These are phyloP conservation scores for Kockovaella imperatae DNA, from an alignment of 768 basidiomycete species.

Conservation along the genomic window DNA sequence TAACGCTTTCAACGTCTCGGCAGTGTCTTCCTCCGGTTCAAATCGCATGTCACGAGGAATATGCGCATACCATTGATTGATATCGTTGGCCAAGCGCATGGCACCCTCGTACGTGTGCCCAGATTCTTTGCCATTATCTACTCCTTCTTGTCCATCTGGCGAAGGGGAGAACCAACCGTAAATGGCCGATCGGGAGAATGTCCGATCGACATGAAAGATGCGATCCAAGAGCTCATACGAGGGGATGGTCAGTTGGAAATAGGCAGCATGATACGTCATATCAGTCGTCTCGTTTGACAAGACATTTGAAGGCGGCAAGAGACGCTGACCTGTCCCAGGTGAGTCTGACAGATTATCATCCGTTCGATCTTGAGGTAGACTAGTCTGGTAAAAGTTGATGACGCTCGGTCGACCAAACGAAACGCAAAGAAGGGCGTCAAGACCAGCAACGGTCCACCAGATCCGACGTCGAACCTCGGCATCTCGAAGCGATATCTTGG, in stretches of 20 bases:
- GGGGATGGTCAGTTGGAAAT: conserved; percentile 42
- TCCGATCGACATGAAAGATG: conserved; percentile 35
- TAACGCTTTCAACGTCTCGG: conserved; percentile 15
- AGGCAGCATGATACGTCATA: conserved; percentile 38
- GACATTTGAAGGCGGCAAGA: conserved; percentile 25
- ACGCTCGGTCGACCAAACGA: conserved; percentile 39
- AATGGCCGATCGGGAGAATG: conserved; percentile 33
- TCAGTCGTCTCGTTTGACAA: conserved; percentile 35
- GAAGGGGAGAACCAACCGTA: conserved; percentile 37
- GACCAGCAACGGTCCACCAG: conserved; percentile 43
- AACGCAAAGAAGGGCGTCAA: conserved; percentile 39
- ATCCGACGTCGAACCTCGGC: conserved; percentile 37
- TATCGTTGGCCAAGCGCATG: conserved; percentile 37
- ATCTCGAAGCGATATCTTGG: conserved; percentile 34
- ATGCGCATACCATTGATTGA: conserved; percentile 35
- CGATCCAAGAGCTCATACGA: conserved; percentile 39
- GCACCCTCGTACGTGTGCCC: conserved; percentile 38
- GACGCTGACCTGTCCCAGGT: conserved; percentile 22
- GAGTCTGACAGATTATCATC: conserved; percentile 36
- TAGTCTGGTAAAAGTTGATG: conserved; percentile 40
- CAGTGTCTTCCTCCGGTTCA: conserved; percentile 30
- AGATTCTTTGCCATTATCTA: background rate
- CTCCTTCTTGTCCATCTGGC: conserved; percentile 4
- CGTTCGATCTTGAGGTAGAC: conserved; percentile 39
- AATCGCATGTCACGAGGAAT: conserved; percentile 37